Evolutionary conservation across 2,329 filamentous ascomycete species (phyloP).

Genomic region (Penicillium sp.): DNA sequence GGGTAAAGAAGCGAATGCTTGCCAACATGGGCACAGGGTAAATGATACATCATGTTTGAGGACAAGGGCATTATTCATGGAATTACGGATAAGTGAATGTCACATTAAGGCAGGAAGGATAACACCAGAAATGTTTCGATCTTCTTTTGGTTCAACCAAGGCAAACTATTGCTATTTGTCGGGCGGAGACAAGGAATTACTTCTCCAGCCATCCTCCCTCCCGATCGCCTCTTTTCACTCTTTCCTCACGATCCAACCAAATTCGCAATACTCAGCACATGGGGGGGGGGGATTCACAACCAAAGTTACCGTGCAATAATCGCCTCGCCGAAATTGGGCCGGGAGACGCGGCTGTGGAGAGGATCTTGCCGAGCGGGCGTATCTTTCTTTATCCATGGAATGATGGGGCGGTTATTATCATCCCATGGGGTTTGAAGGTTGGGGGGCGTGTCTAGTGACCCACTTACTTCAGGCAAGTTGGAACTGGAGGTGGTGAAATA

Average conservation of each 20-base stretch:
- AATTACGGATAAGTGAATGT: neutral
- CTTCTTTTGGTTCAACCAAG: neutral
- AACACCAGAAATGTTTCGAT: neutral
- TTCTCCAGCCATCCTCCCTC: neutral
- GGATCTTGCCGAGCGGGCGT: constrained; percentile 22
- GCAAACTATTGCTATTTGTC: neutral
- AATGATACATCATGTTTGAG: neutral
- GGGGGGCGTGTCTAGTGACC: neutral
- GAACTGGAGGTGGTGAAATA: neutral
- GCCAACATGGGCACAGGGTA: neutral
- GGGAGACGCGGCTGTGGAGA: neutral
- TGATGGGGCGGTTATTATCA: neutral
- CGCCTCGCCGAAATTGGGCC: constrained; percentile 1
- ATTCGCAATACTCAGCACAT: constrained; percentile 5
- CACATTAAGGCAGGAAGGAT: neutral
- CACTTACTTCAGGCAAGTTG: neutral
- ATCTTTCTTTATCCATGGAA: constrained; percentile 23
- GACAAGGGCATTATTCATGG: neutral
- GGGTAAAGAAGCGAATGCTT: neutral
- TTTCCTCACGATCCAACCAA: constrained; percentile 4
- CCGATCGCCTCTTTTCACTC: neutral
- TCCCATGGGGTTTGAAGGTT: neutral
- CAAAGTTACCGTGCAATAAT: neutral
- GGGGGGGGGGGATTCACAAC: neutral
- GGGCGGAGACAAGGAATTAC: neutral